These are phyloP conservation scores for Apiospora phragmitis DNA, from an alignment of 2,329 filamentous ascomycete genomes.

Conservation along the genomic window DNA sequence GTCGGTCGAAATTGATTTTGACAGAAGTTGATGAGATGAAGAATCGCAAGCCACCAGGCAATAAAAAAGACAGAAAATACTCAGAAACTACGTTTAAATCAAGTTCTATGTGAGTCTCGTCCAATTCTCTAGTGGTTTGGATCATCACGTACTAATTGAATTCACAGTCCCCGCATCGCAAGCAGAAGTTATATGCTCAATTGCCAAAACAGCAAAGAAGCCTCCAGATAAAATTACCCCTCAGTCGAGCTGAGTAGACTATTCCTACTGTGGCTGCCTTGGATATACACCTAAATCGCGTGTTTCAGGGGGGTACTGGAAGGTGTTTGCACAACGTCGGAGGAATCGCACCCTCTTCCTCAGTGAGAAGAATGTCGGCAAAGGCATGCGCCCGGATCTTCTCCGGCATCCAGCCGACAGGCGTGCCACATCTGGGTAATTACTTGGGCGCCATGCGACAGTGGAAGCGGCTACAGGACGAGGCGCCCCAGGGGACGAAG, in stretches of 20 bases:
- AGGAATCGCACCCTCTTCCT: not conserved
- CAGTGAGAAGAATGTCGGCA: not conserved
- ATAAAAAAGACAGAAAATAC: not conserved
- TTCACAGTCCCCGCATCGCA: not conserved
- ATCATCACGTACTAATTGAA: not conserved
- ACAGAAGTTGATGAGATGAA: not conserved
- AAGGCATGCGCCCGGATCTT: conserved; percentile 57
- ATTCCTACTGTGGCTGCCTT: not conserved
- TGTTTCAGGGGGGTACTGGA: not conserved
- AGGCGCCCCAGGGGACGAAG: conserved; percentile 54
- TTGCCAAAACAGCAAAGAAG: not conserved
- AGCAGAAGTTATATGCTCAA: not conserved
- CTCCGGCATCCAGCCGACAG: conserved; percentile 96
- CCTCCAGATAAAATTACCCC: not conserved
- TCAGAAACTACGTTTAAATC: not conserved
- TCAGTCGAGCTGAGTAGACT: not conserved
- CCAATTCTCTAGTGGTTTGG: not conserved
- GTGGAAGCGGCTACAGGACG: conserved; percentile 81
- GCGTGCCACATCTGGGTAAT: conserved; percentile 91
- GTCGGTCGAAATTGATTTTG: not conserved
- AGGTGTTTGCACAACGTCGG: not conserved
- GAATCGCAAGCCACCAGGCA: not conserved
- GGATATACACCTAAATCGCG: not conserved
- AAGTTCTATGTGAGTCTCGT: not conserved
- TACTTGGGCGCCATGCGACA: conserved; percentile 86